These are phyloP conservation scores for Sequoiadendron giganteum DNA, from an alignment of 75 land plant species.

Conservation along the genomic window DNA sequence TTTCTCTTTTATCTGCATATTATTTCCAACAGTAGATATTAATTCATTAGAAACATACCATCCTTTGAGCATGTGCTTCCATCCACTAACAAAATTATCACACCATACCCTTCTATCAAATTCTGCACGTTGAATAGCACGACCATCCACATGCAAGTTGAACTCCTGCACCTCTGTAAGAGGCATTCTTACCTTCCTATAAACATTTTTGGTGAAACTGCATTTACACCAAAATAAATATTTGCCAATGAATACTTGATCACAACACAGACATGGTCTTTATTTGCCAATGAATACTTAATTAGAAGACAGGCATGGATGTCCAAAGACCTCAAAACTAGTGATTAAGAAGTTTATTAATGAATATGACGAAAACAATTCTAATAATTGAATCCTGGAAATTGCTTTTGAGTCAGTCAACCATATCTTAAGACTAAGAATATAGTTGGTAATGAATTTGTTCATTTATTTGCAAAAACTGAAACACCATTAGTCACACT, in stretches of 20 bases:
- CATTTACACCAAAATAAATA: constrained; percentile 7
- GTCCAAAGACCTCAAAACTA: not conserved
- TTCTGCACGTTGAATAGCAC: constrained; percentile 82
- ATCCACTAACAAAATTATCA: not conserved
- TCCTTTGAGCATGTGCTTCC: not conserved
- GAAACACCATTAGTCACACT: not conserved
- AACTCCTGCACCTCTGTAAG: constrained; percentile 86
- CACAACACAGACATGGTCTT: too few species aligned
- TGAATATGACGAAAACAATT: too few species aligned
- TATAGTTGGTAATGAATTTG: too few species aligned
- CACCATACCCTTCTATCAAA: constrained; percentile 71
- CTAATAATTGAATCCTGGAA: too few species aligned
- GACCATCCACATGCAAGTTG: constrained; percentile 55
- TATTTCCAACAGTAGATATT: not conserved
- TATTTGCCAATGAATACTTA: not conserved
- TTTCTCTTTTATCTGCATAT: constrained; percentile 70
- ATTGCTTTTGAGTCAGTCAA: too few species aligned
- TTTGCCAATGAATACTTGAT: not conserved
- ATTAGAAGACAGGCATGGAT: not conserved
- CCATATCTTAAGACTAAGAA: too few species aligned
- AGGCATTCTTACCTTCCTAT: constrained; percentile 69
- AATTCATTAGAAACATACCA: not conserved
- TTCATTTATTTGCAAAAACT: not conserved
- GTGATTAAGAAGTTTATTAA: too few species aligned
- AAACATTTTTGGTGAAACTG: constrained; percentile 85